Evolutionary conservation across 106 monocot genomes (phyloP).

Genomic region (Acanthochlamys bracteata): DNA sequence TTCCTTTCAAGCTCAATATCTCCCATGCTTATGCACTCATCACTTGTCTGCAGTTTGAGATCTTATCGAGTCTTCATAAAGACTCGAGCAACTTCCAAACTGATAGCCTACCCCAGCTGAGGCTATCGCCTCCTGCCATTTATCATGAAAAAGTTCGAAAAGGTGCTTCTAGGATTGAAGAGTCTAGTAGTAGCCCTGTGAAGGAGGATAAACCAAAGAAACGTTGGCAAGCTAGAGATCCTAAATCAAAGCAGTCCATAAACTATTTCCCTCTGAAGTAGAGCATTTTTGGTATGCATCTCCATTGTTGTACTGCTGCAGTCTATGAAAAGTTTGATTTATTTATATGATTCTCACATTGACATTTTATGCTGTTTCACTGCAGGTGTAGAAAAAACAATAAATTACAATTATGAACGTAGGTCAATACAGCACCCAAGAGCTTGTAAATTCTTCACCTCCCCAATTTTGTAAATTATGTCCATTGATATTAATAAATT

Average conservation of each 20-base stretch:
- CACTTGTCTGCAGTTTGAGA: constrained; percentile 68
- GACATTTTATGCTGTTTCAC: background rate
- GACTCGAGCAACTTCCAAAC: constrained; percentile 32
- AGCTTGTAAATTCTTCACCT: background rate
- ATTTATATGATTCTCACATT: background rate
- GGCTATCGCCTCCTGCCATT: constrained; percentile 79
- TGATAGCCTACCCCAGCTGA: constrained; percentile 56
- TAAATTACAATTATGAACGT: constrained; percentile 15
- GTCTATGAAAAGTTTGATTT: background rate
- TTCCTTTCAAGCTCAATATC: background rate
- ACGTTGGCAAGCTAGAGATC: constrained; percentile 38
- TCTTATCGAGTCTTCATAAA: constrained; percentile 73
- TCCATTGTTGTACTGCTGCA: background rate
- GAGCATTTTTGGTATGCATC: constrained; percentile 49
- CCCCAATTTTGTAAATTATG: background rate
- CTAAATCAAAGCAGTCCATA: constrained; percentile 37
- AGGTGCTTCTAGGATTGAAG: constrained; percentile 16
- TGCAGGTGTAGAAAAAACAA: constrained; percentile 42
- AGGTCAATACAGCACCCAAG: background rate
- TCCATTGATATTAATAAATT: background rate
- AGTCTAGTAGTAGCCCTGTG: constrained; percentile 13
- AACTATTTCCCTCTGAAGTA: constrained; percentile 42
- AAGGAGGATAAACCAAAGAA: constrained; percentile 48
- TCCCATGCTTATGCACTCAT: background rate
- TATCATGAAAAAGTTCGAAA: constrained; percentile 86